Evolutionary conservation across 108 stramenopile species (phyloP).

Genomic region (Nannochloropsis oceanica): DNA sequence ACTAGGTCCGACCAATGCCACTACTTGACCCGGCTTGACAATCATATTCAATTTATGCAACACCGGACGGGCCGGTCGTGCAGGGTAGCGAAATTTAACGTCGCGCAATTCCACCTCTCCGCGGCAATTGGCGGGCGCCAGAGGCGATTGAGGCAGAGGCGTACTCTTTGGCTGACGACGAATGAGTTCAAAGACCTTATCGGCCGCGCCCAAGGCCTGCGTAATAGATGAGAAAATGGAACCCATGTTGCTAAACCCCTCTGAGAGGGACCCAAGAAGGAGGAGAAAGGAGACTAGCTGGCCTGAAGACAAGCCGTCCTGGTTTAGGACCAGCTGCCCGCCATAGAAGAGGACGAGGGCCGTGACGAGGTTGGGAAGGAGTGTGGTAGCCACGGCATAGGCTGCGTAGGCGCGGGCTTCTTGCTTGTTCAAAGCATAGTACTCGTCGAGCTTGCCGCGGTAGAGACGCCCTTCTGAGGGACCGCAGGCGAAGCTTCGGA

Average conservation of each 20-base stretch:
- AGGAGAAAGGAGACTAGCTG: slow-evolving; percentile 85
- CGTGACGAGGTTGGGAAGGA: slow-evolving; percentile 56
- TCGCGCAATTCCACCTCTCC: slow-evolving; percentile 12
- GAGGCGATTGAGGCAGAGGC: background rate
- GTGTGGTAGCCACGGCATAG: slow-evolving; percentile 47
- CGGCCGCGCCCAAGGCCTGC: slow-evolving; percentile 80
- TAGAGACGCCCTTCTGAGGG: slow-evolving; percentile 45
- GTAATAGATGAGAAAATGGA: slow-evolving; percentile 69
- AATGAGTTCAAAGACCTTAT: slow-evolving; percentile 50
- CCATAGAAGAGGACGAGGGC: slow-evolving; percentile 63
- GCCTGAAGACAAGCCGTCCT: slow-evolving; percentile 7
- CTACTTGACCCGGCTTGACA: slow-evolving; percentile 28
- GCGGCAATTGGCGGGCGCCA: background rate
- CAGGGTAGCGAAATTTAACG: slow-evolving; percentile 1
- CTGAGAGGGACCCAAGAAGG: slow-evolving; percentile 73
- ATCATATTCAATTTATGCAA: slow-evolving; percentile 12
- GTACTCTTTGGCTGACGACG: background rate
- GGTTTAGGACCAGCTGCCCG: slow-evolving; percentile 13
- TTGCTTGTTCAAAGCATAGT: slow-evolving; percentile 41
- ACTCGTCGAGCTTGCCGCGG: slow-evolving; percentile 40
- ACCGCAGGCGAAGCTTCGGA: slow-evolving; percentile 55
- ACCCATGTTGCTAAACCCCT: slow-evolving; percentile 70
- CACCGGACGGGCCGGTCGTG: slow-evolving; percentile 6
- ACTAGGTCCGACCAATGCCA: slow-evolving; percentile 57
- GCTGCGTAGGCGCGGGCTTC: slow-evolving; percentile 47